Conservation (phyloP, 805 yeast species). For the Naumovozyma castellii region DNA sequence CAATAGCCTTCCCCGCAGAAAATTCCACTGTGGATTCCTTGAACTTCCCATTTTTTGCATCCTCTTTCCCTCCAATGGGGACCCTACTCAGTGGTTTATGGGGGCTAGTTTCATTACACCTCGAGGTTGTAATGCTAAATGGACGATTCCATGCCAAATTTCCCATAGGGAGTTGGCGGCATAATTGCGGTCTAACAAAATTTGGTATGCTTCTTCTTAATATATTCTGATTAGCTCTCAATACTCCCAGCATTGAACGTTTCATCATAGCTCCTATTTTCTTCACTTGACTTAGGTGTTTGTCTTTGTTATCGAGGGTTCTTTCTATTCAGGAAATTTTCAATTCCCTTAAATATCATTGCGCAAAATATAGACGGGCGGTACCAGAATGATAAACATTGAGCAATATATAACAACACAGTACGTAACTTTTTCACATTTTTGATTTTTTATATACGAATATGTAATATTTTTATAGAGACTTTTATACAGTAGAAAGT, state of each 20-base stretch:
- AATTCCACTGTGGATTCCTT: slow-evolving; percentile 46
- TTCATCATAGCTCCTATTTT: too few species aligned
- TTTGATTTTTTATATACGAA: too few species aligned
- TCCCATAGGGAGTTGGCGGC: background rate
- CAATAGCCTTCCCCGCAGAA: slow-evolving; percentile 77
- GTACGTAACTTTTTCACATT: too few species aligned
- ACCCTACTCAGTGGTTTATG: background rate
- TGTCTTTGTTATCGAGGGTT: too few species aligned
- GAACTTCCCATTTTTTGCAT: slow-evolving; percentile 27
- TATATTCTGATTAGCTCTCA: background rate
- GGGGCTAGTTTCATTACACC: background rate
- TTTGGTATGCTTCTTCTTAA: background rate
- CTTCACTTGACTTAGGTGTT: too few species aligned
- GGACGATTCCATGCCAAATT: background rate
- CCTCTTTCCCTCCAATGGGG: slow-evolving; percentile 54
- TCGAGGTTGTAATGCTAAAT: background rate
- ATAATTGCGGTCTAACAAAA: background rate
- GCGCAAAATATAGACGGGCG: too few species aligned
- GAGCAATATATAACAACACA: too few species aligned
- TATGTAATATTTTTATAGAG: too few species aligned
- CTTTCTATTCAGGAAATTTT: too few species aligned
- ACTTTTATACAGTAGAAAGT: too few species aligned
- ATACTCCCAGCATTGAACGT: background rate
- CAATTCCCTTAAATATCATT: too few species aligned
- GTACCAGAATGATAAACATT: too few species aligned